phyloP scores from a whole-genome alignment of 2,329 filamentous ascomycete species.

The Pseudogymnoascus sp. region DNA sequence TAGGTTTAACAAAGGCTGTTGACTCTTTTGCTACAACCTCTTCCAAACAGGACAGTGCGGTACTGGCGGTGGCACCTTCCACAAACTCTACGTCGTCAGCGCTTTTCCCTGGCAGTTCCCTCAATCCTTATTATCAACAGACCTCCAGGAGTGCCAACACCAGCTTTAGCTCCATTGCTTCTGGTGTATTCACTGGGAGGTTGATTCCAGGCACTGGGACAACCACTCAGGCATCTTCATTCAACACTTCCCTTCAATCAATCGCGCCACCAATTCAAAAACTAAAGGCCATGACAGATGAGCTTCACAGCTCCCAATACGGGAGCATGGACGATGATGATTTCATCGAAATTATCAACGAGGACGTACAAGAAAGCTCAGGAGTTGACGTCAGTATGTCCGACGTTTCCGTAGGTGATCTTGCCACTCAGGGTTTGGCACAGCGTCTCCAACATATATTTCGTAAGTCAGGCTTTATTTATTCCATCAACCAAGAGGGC shows the following conservation, averaged over 20 bases:
- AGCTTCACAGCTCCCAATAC: slow-evolving; percentile 15
- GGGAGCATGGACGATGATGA: slow-evolving; percentile 19
- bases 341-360: slow-evolving; percentile 11
- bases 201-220: background rate
- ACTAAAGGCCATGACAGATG: slow-evolving; percentile 7
- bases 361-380: background rate
- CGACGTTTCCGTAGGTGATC: slow-evolving; percentile 11
- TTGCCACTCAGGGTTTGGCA: slow-evolving; percentile 8
- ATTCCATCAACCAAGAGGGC: background rate
- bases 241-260: slow-evolving; percentile 11
- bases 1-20: background rate
- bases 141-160: slow-evolving; percentile 10
- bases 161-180: slow-evolving; percentile 18
- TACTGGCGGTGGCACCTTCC: slow-evolving; percentile 1
- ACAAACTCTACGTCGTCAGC: slow-evolving; percentile 7
- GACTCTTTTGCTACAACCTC: background rate
- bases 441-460: slow-evolving; percentile 15
- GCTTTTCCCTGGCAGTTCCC: background rate
- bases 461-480: slow-evolving; percentile 12
- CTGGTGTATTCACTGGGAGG: slow-evolving; percentile 16
- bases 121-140: background rate
- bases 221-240: slow-evolving; percentile 10
- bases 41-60: background rate
- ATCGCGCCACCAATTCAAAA: background rate
- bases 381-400: background rate